Conservation (phyloP, 371 early-diverging fungal species). For the Blastocladiella emersonii region DNA sequence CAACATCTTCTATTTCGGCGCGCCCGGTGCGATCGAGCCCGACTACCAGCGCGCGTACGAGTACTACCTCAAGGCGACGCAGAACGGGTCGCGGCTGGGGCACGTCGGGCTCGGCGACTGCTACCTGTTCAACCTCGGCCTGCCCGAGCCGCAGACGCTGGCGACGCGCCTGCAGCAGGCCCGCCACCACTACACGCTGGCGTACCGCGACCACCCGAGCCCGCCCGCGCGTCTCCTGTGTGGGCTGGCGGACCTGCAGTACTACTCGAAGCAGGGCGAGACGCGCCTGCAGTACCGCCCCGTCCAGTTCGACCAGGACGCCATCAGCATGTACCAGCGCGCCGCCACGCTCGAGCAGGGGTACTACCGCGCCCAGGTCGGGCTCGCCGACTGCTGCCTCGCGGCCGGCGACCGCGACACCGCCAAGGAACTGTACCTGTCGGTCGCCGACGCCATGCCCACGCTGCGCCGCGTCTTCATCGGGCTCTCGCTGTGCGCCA, state of each 20-base stretch:
- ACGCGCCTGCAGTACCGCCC: background rate
- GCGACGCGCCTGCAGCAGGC: background rate
- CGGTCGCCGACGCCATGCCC: background rate
- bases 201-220: too few species aligned
- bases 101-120: slow-evolving; percentile 5
- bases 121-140: slow-evolving; percentile 4
- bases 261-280: background rate
- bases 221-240: background rate
- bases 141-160: background rate
- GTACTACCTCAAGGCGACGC: slow-evolving; percentile 1
- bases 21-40: background rate
- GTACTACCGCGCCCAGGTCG: background rate
- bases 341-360: background rate
- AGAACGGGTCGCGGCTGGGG: background rate
- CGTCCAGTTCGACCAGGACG: background rate
- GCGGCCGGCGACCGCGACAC: background rate
- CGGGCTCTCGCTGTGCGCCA: background rate
- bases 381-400: background rate
- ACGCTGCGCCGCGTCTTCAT: background rate
- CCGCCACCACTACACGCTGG: background rate
- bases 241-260: slow-evolving; percentile 1
- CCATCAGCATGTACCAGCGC: background rate
- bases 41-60: background rate
- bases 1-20: background rate
- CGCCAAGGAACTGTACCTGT: background rate